These are phyloP conservation scores for Saccharomyces hybrid DNA, from an alignment of 1,139 yeast species.

Conservation along the genomic window DNA sequence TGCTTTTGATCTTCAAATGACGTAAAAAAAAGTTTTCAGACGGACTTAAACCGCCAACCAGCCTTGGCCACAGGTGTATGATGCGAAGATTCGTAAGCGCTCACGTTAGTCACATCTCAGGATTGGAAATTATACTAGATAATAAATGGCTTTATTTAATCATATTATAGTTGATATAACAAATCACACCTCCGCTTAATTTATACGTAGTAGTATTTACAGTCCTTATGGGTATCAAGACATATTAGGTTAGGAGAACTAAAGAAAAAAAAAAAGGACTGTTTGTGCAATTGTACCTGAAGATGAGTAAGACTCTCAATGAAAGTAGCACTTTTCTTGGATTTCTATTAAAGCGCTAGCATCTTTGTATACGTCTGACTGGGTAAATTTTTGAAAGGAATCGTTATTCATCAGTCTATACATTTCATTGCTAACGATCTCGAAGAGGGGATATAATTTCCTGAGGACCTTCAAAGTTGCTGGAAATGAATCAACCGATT, in stretches of 20 bases:
- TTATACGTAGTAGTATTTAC: background rate
- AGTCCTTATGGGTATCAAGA: background rate
- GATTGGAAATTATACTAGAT: background rate
- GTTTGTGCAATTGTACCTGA: background rate
- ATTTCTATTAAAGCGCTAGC: slow-evolving; percentile 9
- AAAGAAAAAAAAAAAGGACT: background rate
- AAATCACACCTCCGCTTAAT: background rate
- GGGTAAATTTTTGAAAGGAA: slow-evolving; percentile 62
- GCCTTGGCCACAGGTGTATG: no score
- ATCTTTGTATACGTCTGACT: slow-evolving; percentile 34
- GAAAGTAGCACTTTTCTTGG: background rate
- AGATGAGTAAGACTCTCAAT: background rate
- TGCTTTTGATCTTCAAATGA: background rate
- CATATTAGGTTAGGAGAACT: background rate
- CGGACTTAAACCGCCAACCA: no score
- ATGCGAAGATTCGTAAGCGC: no score
- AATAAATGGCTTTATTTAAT: background rate
- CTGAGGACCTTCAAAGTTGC: slow-evolving; percentile 33
- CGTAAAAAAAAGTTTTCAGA: no score
- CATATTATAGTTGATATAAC: background rate
- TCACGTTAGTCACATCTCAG: no score
- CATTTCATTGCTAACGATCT: slow-evolving; percentile 40
- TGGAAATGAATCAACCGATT: slow-evolving; percentile 21
- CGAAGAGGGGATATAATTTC: slow-evolving; percentile 36
- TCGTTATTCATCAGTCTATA: slow-evolving; percentile 61